These are phyloP conservation scores for Trametes versicolor DNA, from an alignment of 1,284 basidiomycete species.

Conservation along the genomic window DNA sequence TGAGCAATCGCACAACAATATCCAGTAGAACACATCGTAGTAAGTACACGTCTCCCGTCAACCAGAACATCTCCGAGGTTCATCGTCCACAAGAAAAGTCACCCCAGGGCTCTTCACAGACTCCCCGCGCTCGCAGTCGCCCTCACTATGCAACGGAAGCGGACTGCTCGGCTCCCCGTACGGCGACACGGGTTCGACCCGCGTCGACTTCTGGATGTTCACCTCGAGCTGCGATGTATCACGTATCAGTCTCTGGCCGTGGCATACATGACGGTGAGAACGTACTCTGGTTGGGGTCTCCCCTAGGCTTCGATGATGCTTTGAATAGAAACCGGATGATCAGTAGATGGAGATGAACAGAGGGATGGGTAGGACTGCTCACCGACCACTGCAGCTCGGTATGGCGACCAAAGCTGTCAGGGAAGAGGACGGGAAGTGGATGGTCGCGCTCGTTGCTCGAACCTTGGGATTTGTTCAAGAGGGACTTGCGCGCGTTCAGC, in stretches of 20 bases:
- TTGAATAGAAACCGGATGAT: background rate
- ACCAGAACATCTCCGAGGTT: background rate
- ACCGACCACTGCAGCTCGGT: slow-evolving; percentile 28
- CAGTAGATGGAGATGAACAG: background rate
- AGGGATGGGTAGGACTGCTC: background rate
- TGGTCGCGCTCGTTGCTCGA: slow-evolving; percentile 39
- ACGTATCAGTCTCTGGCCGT: no score
- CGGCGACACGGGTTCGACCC: slow-evolving; percentile 33
- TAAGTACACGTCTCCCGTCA: background rate
- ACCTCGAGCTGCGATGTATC: slow-evolving; percentile 41
- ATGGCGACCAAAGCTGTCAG: slow-evolving; percentile 35
- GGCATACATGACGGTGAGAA: background rate
- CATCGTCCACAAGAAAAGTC: background rate
- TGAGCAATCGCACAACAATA: no score
- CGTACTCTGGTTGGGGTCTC: slow-evolving; percentile 28
- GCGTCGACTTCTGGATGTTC: slow-evolving; percentile 45
- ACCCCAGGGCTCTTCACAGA: background rate
- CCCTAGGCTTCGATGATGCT: slow-evolving; percentile 23
- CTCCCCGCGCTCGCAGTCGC: background rate
- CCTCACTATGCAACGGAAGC: background rate
- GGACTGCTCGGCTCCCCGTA: slow-evolving; percentile 30
- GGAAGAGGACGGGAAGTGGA: slow-evolving; percentile 46
- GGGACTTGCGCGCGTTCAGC: slow-evolving; percentile 43
- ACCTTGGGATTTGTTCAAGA: slow-evolving; percentile 40
- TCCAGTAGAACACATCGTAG: no score